Base-by-base conservation (phyloP, 2,329 filamentous ascomycete species). In the Colletotrichum liriopes region DNA sequence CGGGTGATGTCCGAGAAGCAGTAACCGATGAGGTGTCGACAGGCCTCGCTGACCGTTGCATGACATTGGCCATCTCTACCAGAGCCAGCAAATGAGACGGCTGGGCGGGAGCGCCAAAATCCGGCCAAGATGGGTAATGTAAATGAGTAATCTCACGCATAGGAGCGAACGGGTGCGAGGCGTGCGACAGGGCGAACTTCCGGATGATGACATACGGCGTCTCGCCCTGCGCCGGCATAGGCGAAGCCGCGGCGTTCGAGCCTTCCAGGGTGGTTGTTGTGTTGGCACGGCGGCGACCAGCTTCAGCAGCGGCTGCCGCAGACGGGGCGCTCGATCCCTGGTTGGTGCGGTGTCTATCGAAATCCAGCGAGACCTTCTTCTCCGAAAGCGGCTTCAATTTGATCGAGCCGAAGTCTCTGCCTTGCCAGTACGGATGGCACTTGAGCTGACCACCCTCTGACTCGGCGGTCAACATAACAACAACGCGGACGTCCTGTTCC, bases 381-480 rank as follows among this genome's bases (percentile, higher is more conserved):
- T 98, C 95, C 0, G 94, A 95, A 8, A 98, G 85, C 26, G 89
- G 86, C 77, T 92, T 94, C 26, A 98, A 86, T 76, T 90, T 90
- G 55, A 98, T 88, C 1, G 90, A 85, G 0, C 96, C 96, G 79
- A 95, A 98, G 52, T 93, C 91, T 73, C 90, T 91, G 18, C 89
- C 89, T 54, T 91, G 90, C 96, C 96, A 99, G 82, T 98, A 99
- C 11, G 94, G 91, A 81, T 99, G 95, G 74, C 96, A 98, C 81
- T 98, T 99, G 55, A 97, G 86, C 79, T 98, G 95, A 0, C 96
- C 95, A 32, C 95, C 94, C 84, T 99, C 96, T 35, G 93, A 90
- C 81, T 98, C 96, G 2, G 96, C 96, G 7, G 96, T 99, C 75
- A 99, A 88, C 93, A 98, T 98, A 75, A 98, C 95, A 73, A 99